Evolutionary conservation across 768 basidiomycete species (phyloP).

Genomic region (Pleurotus eryngii): DNA sequence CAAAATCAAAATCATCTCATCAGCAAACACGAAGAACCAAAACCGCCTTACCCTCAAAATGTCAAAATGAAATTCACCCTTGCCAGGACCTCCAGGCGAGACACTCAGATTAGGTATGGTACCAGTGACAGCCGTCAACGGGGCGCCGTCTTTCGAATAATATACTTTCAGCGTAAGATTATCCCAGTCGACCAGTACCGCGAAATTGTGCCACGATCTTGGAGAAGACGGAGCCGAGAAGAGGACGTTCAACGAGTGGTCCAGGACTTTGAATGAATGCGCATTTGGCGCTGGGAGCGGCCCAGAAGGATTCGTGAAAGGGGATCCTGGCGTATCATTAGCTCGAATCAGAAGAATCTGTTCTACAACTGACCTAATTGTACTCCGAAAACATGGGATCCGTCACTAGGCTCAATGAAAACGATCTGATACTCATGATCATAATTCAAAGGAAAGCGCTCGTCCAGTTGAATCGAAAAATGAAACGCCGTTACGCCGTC

Average conservation of each 20-base stretch:
- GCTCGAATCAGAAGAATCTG: background rate
- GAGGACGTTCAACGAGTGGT: constrained; percentile 50
- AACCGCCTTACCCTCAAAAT: constrained; percentile 48
- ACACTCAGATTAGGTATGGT: constrained; percentile 36
- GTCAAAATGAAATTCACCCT: constrained; percentile 62
- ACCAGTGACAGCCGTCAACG: constrained; percentile 33
- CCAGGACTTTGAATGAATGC: constrained; percentile 51
- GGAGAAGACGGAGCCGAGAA: constrained; percentile 46
- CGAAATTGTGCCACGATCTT: constrained; percentile 58
- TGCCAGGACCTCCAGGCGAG: constrained; percentile 37
- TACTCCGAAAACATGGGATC: constrained; percentile 56
- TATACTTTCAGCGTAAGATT: constrained; percentile 45
- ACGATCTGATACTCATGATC: constrained; percentile 62
- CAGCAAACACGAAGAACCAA: too few relatives aligned
- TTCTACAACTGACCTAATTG: constrained; percentile 44
- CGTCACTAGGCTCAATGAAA: constrained; percentile 60
- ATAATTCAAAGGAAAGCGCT: constrained; percentile 27
- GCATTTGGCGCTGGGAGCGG: constrained; percentile 38
- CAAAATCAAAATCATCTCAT: background rate
- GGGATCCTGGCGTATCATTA: constrained; percentile 37
- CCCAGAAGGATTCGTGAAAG: constrained; percentile 52
- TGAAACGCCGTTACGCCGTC: constrained; percentile 45
- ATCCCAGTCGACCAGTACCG: constrained; percentile 54
- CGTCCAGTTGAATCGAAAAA: constrained; percentile 42
- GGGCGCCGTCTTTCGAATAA: constrained; percentile 40